phyloP scores from a whole-genome alignment of 768 basidiomycete genomes.

The Termitomyces sp. region DNA sequence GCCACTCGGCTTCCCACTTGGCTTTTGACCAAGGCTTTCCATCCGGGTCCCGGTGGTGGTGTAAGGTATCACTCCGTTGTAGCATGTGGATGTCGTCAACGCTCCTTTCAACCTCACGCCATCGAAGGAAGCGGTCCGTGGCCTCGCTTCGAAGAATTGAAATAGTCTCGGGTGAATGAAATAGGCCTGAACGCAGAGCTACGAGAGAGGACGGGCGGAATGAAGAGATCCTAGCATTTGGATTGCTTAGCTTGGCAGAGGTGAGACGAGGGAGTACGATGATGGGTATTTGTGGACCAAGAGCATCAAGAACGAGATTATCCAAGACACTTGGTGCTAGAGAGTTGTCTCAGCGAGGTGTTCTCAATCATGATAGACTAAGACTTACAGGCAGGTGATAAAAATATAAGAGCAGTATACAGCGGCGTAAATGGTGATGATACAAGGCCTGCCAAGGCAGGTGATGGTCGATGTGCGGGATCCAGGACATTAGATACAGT shows the following conservation, averaged over 20 bases:
- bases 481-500: constrained; percentile 50
- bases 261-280: constrained; percentile 46
- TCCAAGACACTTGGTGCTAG: constrained; percentile 37
- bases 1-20: constrained; percentile 68
- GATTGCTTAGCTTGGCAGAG: constrained; percentile 18
- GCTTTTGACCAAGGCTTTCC: constrained; percentile 51
- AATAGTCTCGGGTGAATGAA: constrained; percentile 62
- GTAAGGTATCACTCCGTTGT: constrained; percentile 20
- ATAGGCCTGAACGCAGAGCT: constrained; percentile 56
- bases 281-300: constrained; percentile 54
- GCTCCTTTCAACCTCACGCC: constrained; percentile 66
- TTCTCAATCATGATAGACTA: neutral
- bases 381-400: constrained; percentile 46
- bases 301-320: constrained; percentile 42
- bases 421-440: constrained; percentile 57
- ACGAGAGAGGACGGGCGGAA: constrained; percentile 51
- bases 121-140: constrained; percentile 64
- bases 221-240: constrained; percentile 41
- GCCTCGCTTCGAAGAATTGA: constrained; percentile 58
- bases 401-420: constrained; percentile 56
- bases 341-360: constrained; percentile 4
- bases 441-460: constrained; percentile 47
- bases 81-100: constrained; percentile 38
- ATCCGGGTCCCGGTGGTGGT: constrained; percentile 11
- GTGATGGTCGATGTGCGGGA: constrained; percentile 48